A percentile compares a stretch with the other conserved stretches of the same genome.
These are phyloP conservation scores for Pseudogymnoascus sp. DNA, from an alignment of 2,329 filamentous ascomycete genomes.

Conservation along the genomic window DNA sequence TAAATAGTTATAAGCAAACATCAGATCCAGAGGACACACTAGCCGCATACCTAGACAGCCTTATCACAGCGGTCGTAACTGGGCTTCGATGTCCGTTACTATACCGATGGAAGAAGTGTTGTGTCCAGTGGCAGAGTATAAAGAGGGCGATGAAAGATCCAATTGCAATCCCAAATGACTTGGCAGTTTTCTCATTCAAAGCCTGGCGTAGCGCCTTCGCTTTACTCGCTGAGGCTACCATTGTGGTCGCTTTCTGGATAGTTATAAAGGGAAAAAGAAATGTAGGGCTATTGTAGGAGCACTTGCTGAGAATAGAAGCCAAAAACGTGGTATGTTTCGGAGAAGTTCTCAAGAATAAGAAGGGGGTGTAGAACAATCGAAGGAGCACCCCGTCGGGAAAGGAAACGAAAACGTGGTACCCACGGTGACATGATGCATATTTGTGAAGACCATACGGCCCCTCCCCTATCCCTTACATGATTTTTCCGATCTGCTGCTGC, in stretches of 20 bases:
- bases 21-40: slow-evolving; percentile 12
- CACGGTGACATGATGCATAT: background rate
- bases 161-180: slow-evolving; percentile 16
- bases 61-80: background rate
- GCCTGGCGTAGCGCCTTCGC: background rate
- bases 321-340: background rate
- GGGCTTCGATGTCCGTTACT: background rate
- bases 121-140: slow-evolving; percentile 15
- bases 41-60: slow-evolving; percentile 2
- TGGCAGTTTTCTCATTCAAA: slow-evolving; percentile 4
- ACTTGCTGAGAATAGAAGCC: background rate
- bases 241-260: background rate
- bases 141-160: slow-evolving; percentile 15
- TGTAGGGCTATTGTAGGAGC: background rate
- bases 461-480: background rate
- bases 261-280: background rate
- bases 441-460: background rate
- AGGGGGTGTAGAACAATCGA: background rate
- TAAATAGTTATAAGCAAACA: slow-evolving; percentile 1
- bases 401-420: background rate
- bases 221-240: background rate
- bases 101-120: background rate
- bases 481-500: background rate
- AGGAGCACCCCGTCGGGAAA: background rate
- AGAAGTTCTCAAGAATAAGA: background rate